Percentiles rank a stretch among this genome's conserved stretches.
phyloP scores from a whole-genome alignment of 805 yeast species.

The Saturnispora diversa region DNA sequence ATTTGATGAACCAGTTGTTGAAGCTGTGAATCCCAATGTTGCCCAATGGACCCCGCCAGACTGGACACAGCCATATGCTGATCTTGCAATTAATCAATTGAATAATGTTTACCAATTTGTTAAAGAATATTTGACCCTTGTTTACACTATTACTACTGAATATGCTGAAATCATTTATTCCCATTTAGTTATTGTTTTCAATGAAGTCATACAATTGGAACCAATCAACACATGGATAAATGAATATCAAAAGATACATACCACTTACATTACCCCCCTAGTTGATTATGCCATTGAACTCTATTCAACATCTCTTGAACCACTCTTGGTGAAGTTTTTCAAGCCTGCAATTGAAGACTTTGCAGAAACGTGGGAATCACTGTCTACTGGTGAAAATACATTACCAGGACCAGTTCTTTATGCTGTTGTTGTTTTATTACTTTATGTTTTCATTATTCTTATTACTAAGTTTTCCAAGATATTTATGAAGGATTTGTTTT shows the following conservation, averaged over 20 bases:
- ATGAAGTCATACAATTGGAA: slow-evolving; percentile 10
- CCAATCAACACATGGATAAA: slow-evolving; percentile 2
- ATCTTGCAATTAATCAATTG: no score
- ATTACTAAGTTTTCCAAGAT: slow-evolving; percentile 14
- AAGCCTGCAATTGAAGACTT: slow-evolving; percentile 5
- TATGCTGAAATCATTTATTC: slow-evolving; percentile 7
- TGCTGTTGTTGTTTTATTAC: slow-evolving; percentile 1
- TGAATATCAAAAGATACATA: not conserved
- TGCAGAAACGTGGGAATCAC: not conserved
- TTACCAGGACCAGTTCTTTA: slow-evolving; percentile 8
- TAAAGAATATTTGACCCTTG: no score
- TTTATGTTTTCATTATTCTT: slow-evolving; percentile 11
- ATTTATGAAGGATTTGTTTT: slow-evolving; percentile 21
- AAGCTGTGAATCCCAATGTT: not conserved
- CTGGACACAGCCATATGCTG: slow-evolving; percentile 1
- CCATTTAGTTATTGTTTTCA: slow-evolving; percentile 12
- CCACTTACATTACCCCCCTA: not conserved
- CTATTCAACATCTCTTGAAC: not conserved
- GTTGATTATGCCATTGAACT: not conserved
- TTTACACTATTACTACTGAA: not conserved
- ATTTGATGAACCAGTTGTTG: slow-evolving; percentile 4
- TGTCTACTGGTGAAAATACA: slow-evolving; percentile 1
- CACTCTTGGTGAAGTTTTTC: not conserved
- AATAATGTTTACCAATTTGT: slow-evolving; percentile 8
- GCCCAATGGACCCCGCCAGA: not conserved